Evolutionary conservation across 306 rosid genomes (phyloP), one percentile per base, ranked within the genome.

Genomic region (Dalbergia cultrata): DNA sequence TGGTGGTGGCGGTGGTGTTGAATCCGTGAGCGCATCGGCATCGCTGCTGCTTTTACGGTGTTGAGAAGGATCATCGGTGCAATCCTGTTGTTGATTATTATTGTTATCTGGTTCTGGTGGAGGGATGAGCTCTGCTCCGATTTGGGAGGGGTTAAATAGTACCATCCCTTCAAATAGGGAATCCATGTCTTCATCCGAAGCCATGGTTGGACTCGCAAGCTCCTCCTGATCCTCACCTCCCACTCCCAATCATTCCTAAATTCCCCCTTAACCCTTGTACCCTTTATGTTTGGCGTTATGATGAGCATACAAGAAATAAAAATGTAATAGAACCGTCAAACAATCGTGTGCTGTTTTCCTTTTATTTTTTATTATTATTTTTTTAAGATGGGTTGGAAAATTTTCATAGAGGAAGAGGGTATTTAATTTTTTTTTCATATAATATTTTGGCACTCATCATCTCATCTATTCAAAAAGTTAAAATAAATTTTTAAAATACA

Each of bases 151-250:
- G 70, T 84, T 80, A 64, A 92, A 92, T 41, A 92, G 83, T 0
- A 83, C 91, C 97, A 92, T 92, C 56, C 97, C 97, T 74, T 92
- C 97, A 62, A 92, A 92, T 26, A 92, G 87, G 7, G 97, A 92
- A 83, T 89, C 97, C 79, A 85, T 86, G 41, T 37, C 41, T 54
- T 53, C 64, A 61, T 87, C 88, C 57, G 64, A 78, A 57, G 64
- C 81, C 84, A 84, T 79, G 53, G 19, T 75, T 47, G 57, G 72
- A 74, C 41, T 54, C 8, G 54, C 74, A 39, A 77, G 17, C 34
- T 31, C 44, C 18, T 43, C 13, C 63, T 31, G 17, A 12, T 12
- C 16, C 66, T 60, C 33, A 17, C 61, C 61, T 58, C 53, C 10
- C 16, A 47, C 31, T 21, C 1, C 8, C 9, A 72, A 37, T 56